Evolutionary conservation across 768 basidiomycete species (phyloP).

Genomic region (Scleroderma citrinum): DNA sequence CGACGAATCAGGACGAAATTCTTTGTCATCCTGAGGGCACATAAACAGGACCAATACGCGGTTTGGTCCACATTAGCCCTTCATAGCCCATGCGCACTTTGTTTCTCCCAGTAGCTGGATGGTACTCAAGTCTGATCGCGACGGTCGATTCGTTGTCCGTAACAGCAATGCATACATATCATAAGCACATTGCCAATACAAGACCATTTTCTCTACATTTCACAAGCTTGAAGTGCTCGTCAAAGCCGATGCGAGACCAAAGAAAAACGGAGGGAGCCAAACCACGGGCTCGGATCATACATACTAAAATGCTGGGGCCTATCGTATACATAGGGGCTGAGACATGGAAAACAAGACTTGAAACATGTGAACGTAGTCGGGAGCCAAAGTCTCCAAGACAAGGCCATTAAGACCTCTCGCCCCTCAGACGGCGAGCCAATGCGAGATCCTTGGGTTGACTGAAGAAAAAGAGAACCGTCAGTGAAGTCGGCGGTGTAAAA

Average conservation of each 20-base stretch:
- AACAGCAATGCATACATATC: conserved; percentile 19
- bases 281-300: conserved; percentile 14
- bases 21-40: no score
- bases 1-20: no score
- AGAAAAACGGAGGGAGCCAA: background rate
- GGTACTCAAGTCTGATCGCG: no score
- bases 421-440: conserved; percentile 79
- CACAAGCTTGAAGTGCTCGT: background rate
- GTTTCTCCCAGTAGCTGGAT: no score
- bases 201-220: conserved; percentile 21
- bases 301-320: conserved; percentile 22
- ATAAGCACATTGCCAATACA: conserved; percentile 21
- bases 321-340: conserved; percentile 17
- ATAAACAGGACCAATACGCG: no score
- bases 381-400: background rate
- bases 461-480: conserved; percentile 6
- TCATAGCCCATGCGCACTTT: no score
- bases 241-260: background rate
- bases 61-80: no score
- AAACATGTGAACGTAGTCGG: conserved; percentile 6
- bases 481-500: conserved; percentile 14
- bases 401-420: conserved; percentile 66
- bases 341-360: conserved; percentile 10
- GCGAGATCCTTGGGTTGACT: conserved; percentile 89
- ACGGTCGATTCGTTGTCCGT: no score